Base-by-base conservation (phyloP, 2,329 filamentous ascomycete species). In the Aspergillus candidus region DNA sequence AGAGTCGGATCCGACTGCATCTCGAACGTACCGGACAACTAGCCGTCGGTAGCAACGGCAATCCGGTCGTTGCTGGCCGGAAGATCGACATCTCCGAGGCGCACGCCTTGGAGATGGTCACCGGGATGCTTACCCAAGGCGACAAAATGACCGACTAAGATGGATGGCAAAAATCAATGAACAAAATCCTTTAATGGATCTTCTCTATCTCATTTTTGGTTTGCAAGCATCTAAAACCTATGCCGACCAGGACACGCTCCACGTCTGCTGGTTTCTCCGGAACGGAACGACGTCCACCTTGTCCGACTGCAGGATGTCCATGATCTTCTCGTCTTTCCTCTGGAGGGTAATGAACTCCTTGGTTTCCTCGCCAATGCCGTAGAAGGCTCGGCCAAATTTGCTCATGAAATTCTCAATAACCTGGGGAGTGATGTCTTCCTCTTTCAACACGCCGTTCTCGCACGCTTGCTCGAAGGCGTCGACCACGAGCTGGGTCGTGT, bases 1-100 rank as follows among this genome's bases (percentile, higher is more conserved):
- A 96, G 67, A 77, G 78, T 42, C 83, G 89, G 58, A 86, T 87
- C 40, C 74, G 80, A 53, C 76, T 85, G 47, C 86, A 94, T 61
- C 71, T 96, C 33, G 87, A 94, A 69, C 62, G 70, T 17, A 59
- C 65, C 34, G 69, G 69, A 6, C 66, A 68, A 44, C 47, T 69
- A 38, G 56, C 61, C 6, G 55, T 64, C 42, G 58, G 61, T 8
- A 52, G 58, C 27, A 60, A 65, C 37, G 58, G 60, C 12, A 59
- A 65, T 38, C 51, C 59, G 8, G 56, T 65, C 31, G 55, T 69
- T 44, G 59, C 60, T 36, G 67, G 68, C 33, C 62, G 67, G 37
- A 68, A 61, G 46, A 64, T 70, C 40, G 57, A 66, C 34, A 62
- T 60, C 37, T 55, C 63, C 13, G 67, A 71, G 48, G 67, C 67